phyloP scores from a whole-genome alignment of 2,329 filamentous ascomycete species.

The Bipolaris victoriae region DNA sequence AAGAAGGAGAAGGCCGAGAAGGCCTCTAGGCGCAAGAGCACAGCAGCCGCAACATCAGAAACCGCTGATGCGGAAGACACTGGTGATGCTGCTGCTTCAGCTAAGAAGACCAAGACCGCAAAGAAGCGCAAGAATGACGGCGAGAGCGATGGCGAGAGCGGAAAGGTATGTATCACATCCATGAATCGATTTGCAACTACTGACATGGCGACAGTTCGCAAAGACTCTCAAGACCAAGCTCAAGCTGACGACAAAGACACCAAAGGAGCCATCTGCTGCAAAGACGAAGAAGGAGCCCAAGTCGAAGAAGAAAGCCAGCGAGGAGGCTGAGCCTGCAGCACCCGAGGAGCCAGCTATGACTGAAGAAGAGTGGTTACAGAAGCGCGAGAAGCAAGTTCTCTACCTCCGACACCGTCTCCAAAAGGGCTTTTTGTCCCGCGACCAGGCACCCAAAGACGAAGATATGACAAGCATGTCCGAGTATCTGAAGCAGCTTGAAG shows the following conservation, averaged over 20 bases:
- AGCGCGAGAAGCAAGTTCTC: constrained; percentile 73
- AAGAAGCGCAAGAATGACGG: constrained; percentile 80
- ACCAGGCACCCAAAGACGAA: constrained; percentile 83
- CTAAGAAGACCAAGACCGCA: constrained; percentile 45
- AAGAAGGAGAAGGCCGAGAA: constrained; percentile 67
- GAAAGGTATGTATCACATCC: constrained; percentile 54
- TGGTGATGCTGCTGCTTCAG: constrained; percentile 45
- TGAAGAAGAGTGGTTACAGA: constrained; percentile 61
- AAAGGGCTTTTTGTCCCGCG: constrained; percentile 86
- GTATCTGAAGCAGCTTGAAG: constrained; percentile 81
- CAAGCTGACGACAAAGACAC: constrained; percentile 54
- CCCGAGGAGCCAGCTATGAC: constrained; percentile 61
- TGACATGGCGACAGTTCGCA: constrained; percentile 50
- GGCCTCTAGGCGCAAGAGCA: constrained; percentile 54
- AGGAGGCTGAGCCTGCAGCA: constrained; percentile 64
- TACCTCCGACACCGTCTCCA: constrained; percentile 95
- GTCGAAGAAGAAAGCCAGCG: constrained; percentile 56
- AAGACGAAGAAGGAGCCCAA: constrained; percentile 68
- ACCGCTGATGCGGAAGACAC: constrained; percentile 51
- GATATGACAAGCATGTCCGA: constrained; percentile 82
- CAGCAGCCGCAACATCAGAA: constrained; percentile 38
- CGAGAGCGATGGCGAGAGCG: constrained; percentile 72
- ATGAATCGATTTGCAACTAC: constrained; percentile 5
- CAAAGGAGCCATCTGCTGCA: constrained; percentile 42
- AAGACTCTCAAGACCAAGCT: constrained; percentile 60